Conservation (phyloP, 83 land plant genomes). For the Thuja plicata region DNA sequence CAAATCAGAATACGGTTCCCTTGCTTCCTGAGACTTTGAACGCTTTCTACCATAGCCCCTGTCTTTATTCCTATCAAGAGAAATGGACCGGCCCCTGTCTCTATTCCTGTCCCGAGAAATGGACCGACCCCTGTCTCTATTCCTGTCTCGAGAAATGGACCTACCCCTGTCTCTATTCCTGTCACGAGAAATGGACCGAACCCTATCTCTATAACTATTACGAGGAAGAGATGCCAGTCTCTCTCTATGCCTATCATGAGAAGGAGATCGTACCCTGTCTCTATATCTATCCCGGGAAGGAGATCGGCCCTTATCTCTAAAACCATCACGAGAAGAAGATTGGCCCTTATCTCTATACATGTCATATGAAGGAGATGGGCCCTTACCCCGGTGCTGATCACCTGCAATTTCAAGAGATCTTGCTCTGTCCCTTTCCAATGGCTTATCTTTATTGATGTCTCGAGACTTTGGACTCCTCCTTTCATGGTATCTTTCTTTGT, state of each 20-base stretch:
- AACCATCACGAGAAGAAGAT: conserved; percentile 19
- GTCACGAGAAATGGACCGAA: conserved; percentile 12
- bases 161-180: conserved; percentile 16
- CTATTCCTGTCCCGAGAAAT: not conserved
- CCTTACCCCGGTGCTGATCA: conserved; percentile 1
- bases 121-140: not conserved
- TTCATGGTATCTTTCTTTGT: not conserved
- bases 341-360: conserved; percentile 15
- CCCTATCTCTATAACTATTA: not conserved
- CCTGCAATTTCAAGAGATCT: conserved; percentile 12
- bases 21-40: conserved; percentile 13
- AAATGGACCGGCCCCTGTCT: conserved; percentile 12
- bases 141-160: conserved; percentile 20
- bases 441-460: conserved; percentile 1
- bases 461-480: not conserved
- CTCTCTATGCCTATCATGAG: not conserved
- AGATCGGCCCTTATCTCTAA: conserved; percentile 5
- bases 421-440: conserved; percentile 13
- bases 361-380: conserved; percentile 14
- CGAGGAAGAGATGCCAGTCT: conserved; percentile 11
- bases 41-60: conserved; percentile 10
- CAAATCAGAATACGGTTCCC: conserved; percentile 3
- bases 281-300: conserved; percentile 15
- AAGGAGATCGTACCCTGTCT: conserved; percentile 12
- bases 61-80: conserved; percentile 14